Conservation (phyloP, 2,329 filamentous ascomycete genomes). For the Penicillium verrucosum region DNA sequence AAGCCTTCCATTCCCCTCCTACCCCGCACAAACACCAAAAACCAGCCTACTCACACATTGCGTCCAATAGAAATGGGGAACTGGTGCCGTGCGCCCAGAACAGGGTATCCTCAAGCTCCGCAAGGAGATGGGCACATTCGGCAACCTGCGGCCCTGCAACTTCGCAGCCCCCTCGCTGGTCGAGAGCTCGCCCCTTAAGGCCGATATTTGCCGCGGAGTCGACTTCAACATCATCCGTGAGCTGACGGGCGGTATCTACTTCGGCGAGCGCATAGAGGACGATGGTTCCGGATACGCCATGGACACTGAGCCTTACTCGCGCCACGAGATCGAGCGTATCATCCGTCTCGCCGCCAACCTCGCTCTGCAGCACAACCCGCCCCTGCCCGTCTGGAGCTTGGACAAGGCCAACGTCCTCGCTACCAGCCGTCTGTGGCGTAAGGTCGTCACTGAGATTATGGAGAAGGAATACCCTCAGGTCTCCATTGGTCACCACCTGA, state of each 20-base stretch:
- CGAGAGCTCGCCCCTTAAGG: constrained; percentile 81
- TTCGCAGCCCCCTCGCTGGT: constrained; percentile 86
- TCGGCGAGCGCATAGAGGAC: constrained; percentile 79
- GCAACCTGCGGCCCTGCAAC: constrained; percentile 93
- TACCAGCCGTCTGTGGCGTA: constrained; percentile 84
- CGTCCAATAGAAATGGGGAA: constrained; percentile 73
- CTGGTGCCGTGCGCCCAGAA: constrained; percentile 81
- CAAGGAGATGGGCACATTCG: constrained; percentile 91
- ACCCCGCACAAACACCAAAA: neutral
- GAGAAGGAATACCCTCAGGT: constrained; percentile 84
- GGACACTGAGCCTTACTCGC: constrained; percentile 85
- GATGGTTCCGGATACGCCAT: constrained; percentile 70
- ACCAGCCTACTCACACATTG: constrained; percentile 2
- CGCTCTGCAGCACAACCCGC: constrained; percentile 71
- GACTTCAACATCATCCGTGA: constrained; percentile 93
- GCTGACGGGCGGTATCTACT: constrained; percentile 91
- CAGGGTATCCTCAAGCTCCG: constrained; percentile 87
- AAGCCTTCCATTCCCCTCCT: neutral
- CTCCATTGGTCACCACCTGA: constrained; percentile 81
- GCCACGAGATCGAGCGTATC: constrained; percentile 82
- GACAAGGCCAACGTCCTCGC: constrained; percentile 98
- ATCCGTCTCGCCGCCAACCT: constrained; percentile 77
- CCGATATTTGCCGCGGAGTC: constrained; percentile 76
- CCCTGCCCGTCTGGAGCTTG: constrained; percentile 75
- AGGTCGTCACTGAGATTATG: constrained; percentile 80